Conservation (phyloP, 371 early-diverging fungal genomes). For the Catenaria anguillulae region DNA sequence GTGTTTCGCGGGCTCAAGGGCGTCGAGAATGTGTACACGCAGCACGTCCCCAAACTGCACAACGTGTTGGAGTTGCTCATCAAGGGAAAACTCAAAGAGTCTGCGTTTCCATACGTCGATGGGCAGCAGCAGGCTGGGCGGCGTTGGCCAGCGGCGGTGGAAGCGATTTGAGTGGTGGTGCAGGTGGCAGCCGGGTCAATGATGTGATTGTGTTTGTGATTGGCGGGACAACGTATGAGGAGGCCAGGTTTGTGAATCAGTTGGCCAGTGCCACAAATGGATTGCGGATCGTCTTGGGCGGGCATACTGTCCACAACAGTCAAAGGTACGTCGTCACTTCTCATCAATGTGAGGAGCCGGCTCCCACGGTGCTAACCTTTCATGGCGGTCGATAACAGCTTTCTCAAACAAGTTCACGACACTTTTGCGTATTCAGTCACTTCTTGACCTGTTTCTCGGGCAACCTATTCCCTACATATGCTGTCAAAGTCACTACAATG, state of each 20-base stretch:
- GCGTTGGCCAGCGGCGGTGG: too few species aligned
- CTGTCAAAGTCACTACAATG: too few species aligned
- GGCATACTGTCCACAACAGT: conserved; percentile 71
- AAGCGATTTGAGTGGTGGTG: neutral
- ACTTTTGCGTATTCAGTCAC: neutral
- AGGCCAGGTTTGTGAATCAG: conserved; percentile 64
- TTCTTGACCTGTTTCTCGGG: neutral
- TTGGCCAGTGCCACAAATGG: conserved; percentile 60
- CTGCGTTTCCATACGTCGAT: conserved; percentile 61
- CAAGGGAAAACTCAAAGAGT: conserved; percentile 63
- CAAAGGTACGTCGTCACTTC: neutral
- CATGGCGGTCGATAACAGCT: too few species aligned
- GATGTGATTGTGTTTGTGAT: conserved; percentile 86
- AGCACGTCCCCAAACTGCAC: conserved; percentile 73
- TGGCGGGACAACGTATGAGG: conserved; percentile 86
- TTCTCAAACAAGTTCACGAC: neutral
- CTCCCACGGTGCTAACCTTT: too few species aligned
- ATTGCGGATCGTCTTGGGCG: conserved; percentile 70
- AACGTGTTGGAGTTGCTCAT: conserved; percentile 56
- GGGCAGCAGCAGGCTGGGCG: conserved; percentile 19
- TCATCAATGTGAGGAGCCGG: too few species aligned
- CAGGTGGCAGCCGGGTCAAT: conserved; percentile 21
- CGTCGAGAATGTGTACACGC: conserved; percentile 96
- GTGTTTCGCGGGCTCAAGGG: conserved; percentile 77
- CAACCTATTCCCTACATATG: neutral